phyloP scores from a whole-genome alignment of 2,329 filamentous ascomycete species.

The Alternaria alternata region DNA sequence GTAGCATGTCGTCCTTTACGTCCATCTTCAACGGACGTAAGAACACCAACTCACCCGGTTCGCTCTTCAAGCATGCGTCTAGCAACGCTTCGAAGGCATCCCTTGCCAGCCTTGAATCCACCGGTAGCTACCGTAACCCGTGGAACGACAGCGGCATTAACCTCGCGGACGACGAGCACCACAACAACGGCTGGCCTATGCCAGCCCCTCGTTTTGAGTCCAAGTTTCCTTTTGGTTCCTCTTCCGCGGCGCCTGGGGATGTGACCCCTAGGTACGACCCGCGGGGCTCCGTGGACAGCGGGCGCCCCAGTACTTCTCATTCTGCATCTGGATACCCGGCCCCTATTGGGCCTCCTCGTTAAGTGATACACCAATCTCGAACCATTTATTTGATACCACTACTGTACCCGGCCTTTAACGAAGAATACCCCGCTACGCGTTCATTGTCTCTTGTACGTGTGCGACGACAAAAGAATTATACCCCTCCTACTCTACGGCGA shows the following conservation, averaged over 20 bases:
- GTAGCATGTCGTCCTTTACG: constrained; percentile 91
- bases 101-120: constrained; percentile 93
- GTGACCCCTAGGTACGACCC: constrained; percentile 83
- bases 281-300: constrained; percentile 87
- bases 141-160: constrained; percentile 99
- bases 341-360: constrained; percentile 90
- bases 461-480: constrained; percentile 54
- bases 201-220: constrained; percentile 59
- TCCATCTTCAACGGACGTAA: constrained; percentile 96
- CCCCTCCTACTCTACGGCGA: constrained; percentile 46
- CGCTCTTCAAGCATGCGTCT: constrained; percentile 85
- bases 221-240: constrained; percentile 69
- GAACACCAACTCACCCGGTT: constrained; percentile 79
- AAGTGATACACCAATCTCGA: constrained; percentile 55
- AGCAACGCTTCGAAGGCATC: constrained; percentile 95
- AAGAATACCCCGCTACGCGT: constrained; percentile 48
- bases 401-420: constrained; percentile 47
- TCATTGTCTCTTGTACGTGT: constrained; percentile 36
- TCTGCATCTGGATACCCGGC: constrained; percentile 97
- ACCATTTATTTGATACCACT: constrained; percentile 40
- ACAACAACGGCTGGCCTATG: constrained; percentile 51
- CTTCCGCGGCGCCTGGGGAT: constrained; percentile 70
- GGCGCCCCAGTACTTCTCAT: constrained; percentile 92
- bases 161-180: constrained; percentile 79
- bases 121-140: constrained; percentile 93